Percentiles rank a stretch among this genome's conserved stretches.
These are phyloP conservation scores for Colletotrichum spaethianum DNA, from an alignment of 2,329 filamentous ascomycete species.

Conservation along the genomic window DNA sequence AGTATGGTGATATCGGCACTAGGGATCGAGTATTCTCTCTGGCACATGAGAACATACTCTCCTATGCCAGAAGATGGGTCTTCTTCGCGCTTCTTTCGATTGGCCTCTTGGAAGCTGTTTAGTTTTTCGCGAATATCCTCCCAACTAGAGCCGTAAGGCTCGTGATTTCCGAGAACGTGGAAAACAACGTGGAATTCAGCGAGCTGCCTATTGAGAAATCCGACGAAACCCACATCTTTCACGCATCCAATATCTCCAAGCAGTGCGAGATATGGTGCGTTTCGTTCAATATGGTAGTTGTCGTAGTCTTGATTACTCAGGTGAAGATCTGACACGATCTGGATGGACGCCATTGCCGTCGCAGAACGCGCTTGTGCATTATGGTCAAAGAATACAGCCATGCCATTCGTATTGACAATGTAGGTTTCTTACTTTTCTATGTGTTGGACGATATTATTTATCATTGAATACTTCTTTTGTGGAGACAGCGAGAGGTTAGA, in stretches of 20 bases:
- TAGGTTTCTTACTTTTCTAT: no score
- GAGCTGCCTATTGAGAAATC: conserved; percentile 64
- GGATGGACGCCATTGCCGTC: conserved; percentile 43
- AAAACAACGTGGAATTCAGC: conserved; percentile 63
- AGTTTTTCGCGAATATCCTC: conserved; percentile 47
- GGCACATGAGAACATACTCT: conserved; percentile 57
- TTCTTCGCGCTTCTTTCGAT: neutral
- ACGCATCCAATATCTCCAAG: conserved; percentile 69
- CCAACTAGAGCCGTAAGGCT: conserved; percentile 63
- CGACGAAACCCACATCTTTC: conserved; percentile 56
- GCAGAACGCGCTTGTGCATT: neutral
- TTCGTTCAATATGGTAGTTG: conserved; percentile 60
- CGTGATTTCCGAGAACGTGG: conserved; percentile 70
- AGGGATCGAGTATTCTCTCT: conserved; percentile 44
- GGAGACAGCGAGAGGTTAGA: neutral
- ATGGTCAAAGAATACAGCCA: no score
- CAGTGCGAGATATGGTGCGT: conserved; percentile 66
- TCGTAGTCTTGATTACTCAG: conserved; percentile 68
- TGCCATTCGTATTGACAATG: no score
- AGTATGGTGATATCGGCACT: conserved; percentile 48
- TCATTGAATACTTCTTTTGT: no score
- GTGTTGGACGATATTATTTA: no score
- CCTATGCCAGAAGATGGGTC: conserved; percentile 47
- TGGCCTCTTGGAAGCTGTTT: conserved; percentile 48
- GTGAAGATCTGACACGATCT: conserved; percentile 71